phyloP scores from a whole-genome alignment of 495 filamentous ascomycete genomes.

The Penicillium desertorum region DNA sequence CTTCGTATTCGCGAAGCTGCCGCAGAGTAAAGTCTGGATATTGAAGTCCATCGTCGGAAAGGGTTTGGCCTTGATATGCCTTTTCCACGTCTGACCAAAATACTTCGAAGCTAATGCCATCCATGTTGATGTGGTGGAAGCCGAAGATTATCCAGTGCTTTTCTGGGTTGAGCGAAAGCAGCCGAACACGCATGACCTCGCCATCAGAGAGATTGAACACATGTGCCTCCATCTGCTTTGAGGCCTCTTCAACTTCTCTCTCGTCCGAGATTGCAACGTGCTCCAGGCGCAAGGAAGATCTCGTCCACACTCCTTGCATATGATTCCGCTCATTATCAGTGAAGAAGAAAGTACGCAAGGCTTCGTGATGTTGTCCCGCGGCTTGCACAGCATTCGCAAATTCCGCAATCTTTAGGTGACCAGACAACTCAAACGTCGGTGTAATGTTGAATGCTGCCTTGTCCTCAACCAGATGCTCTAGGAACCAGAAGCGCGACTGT shows the following conservation, averaged over 20 bases:
- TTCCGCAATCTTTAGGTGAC: conserved; percentile 15
- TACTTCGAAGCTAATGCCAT: conserved; percentile 44
- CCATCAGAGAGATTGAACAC: conserved; percentile 35
- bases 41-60: conserved; percentile 19
- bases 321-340: conserved; percentile 16
- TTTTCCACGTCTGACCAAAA: conserved; percentile 42
- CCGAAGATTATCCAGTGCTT: conserved; percentile 33
- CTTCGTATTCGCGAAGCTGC: conserved; percentile 24
- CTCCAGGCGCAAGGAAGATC: conserved; percentile 21
- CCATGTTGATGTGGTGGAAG: conserved; percentile 52
- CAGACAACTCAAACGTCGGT: conserved; percentile 20
- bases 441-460: conserved; percentile 38
- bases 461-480: conserved; percentile 32
- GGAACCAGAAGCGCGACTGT: conserved; percentile 52
- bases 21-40: conserved; percentile 28
- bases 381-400: conserved; percentile 35
- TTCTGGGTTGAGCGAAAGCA: conserved; percentile 21
- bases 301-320: conserved; percentile 26
- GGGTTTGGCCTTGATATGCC: conserved; percentile 31
- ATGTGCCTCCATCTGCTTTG: conserved; percentile 19
- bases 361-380: conserved; percentile 41
- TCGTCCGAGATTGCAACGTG: conserved; percentile 14
- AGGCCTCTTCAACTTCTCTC: conserved; percentile 16
- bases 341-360: conserved; percentile 44
- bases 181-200: conserved; percentile 27